These are phyloP conservation scores for Yarrowia sp. DNA, from an alignment of 805 yeast species.

Conservation along the genomic window DNA sequence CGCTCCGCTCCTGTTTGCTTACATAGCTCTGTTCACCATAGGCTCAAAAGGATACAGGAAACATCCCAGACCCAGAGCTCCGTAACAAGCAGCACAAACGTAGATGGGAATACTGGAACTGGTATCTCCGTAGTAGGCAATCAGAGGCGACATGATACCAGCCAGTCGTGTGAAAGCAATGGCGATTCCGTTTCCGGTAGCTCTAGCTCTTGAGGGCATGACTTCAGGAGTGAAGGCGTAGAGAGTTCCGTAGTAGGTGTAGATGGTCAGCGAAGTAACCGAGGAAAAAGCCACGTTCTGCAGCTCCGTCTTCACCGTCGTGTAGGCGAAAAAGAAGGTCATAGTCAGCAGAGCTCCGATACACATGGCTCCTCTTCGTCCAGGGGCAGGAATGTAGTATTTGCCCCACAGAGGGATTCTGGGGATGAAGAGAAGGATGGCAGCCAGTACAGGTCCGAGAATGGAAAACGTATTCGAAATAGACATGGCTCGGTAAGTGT, in stretches of 20 bases:
- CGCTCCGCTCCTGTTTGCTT: background rate
- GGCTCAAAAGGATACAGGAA: slow-evolving; percentile 53
- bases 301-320: slow-evolving; percentile 62
- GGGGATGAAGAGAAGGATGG: slow-evolving; percentile 18
- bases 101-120: slow-evolving; percentile 58
- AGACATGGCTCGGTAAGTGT: slow-evolving; percentile 48
- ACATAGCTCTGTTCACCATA: slow-evolving; percentile 31
- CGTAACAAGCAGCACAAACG: slow-evolving; percentile 57
- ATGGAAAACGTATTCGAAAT: slow-evolving; percentile 58
- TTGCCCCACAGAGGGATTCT: slow-evolving; percentile 12
- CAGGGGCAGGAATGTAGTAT: slow-evolving; percentile 47
- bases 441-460: slow-evolving; percentile 55
- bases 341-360: slow-evolving; percentile 62
- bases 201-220: slow-evolving; percentile 60
- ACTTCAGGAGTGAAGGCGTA: slow-evolving; percentile 74
- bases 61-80: slow-evolving; percentile 56
- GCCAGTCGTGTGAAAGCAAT: slow-evolving; percentile 59
- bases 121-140: slow-evolving; percentile 57
- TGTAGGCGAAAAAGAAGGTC: slow-evolving; percentile 66
- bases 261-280: slow-evolving; percentile 58
- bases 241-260: slow-evolving; percentile 63
- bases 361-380: slow-evolving; percentile 64
- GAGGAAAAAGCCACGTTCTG: slow-evolving; percentile 61
- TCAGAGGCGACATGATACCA: slow-evolving; percentile 59
- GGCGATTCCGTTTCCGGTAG: slow-evolving; percentile 67